Evolutionary conservation across 495 filamentous ascomycete species (phyloP), one percentile per base, ranked within the genome.

Genomic region (Achaetomiella virescens): DNA sequence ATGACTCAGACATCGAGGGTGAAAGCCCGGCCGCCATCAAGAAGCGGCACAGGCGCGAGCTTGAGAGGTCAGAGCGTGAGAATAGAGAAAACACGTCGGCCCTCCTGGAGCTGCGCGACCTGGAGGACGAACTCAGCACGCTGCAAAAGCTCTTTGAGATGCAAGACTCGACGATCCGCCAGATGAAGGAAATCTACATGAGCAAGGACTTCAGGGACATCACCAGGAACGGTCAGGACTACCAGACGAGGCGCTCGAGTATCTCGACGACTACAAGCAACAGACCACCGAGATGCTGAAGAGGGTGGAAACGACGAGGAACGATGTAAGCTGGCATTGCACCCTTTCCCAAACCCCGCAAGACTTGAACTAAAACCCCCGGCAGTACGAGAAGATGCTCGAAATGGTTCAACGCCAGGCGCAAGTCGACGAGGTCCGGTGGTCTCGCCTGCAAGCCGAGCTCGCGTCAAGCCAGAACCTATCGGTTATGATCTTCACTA

Each of bases 371-470:
- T 59, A 35, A 53, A 24, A 7, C 12, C 14, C 0, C 1, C 9
- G 27, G 1, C 53, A 84, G 77, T 85, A 82, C 51, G 81, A 85
- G 56, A 84, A 84, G 35, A 75, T 86, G 11, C 76, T 86, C 9
- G 82, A 86, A 64, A 81, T 87, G 67, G 83, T 83, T 45, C 83
- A 86, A 52, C 83, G 84, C 27, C 84, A 87, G 55, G 83, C 83
- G 1, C 84, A 86, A 57, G 81, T 86, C 1, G 81, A 85, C 60
- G 84, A 87, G 55, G 80, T 83, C 7, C 81, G 82, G 37, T 78
- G 83, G 66, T 82, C 84, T 2, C 74, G 84, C 1, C 70, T 82
- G 55, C 81, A 86, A 53, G 80, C 82, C 6, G 81, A 86, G 54
- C 79, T 85, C 0, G 82, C 84, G 0, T 79, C 80, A 29, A 78